phyloP scores from a whole-genome alignment of 352 stramenopile species.

The Blastocystis sp. region DNA sequence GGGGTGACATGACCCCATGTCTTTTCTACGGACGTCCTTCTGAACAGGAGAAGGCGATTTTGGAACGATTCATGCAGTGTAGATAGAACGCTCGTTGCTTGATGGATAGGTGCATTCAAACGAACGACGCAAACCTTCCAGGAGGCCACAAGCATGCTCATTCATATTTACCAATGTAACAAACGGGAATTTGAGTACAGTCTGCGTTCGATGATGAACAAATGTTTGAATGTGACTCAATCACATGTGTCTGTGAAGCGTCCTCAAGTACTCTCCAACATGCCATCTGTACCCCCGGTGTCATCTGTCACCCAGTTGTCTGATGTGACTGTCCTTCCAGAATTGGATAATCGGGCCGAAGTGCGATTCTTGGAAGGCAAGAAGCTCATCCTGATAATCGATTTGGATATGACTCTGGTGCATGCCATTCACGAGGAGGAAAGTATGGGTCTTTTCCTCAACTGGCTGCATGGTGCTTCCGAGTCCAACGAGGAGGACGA shows the following conservation, averaged over 20 bases:
- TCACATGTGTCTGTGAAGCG: not conserved
- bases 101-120: not conserved
- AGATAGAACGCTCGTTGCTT: not conserved
- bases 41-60: not conserved
- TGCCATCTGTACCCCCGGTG: not conserved
- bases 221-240: not conserved
- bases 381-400: slow-evolving; percentile 58
- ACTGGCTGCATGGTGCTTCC: not conserved
- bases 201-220: not conserved
- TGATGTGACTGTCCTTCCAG: not conserved
- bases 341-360: not conserved
- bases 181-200: not conserved
- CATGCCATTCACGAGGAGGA: slow-evolving; percentile 49
- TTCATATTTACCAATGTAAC: not conserved
- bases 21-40: slow-evolving; percentile 7
- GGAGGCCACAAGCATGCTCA: not conserved
- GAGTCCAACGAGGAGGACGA: not conserved
- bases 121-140: not conserved
- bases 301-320: not conserved
- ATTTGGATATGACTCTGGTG: slow-evolving; percentile 35
- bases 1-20: not conserved
- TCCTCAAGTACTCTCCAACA: not conserved
- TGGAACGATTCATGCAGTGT: slow-evolving; percentile 7
- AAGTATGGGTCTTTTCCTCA: not conserved
- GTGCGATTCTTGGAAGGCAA: not conserved